Base-by-base conservation (phyloP, 768 basidiomycete species). In the Mycena galopus region DNA sequence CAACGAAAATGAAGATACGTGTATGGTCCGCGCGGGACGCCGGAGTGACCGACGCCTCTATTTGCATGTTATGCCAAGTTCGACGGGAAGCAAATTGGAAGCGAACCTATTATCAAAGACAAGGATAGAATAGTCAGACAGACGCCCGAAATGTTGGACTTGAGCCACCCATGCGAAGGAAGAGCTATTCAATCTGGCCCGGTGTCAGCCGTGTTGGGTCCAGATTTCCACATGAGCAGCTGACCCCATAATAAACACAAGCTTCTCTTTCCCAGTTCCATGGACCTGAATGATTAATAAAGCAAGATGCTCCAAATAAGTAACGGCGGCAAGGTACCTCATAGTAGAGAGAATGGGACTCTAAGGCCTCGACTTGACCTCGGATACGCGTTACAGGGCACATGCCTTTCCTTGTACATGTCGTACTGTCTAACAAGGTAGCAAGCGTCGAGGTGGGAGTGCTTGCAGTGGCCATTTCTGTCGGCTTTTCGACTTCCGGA, bases 341-440 rank as follows among this genome's bases (percentile, higher is more conserved):
- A 73, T 87, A 95, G 80, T 95, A 96, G 2, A 95, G 83, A 0
- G 92, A 93, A 77, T 94, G 93, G 60, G 88, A 91, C 77, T 93
- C 88, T 3, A 91, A 71, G 0, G 86, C 80, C 61, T 85, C 71
- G 3, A 80, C 62, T 75, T 90, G 86, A 16, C 84, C 81, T 27
- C 69, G 55, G 16, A 70, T 47, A 12, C 47, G 61, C 33, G 69
- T 64, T 21, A 94, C 91, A 2, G 93, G 93, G 77, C 94, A 95
- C 14, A 94, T 85, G 10, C 94, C 94, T 58, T 91, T 91, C 25
- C 89, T 87, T 5, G 87, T 82, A 75, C 91, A 91, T 3, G 93
- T 94, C 0, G 79, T 61, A 0, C 89, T 83, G 75, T 91, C 86
- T 76, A 94, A 93, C 14, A 89, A 80, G 2, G 91, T 58, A 16